These are phyloP conservation scores for Didymella pomorum DNA, from an alignment of 2,329 filamentous ascomycete genomes.

Conservation along the genomic window DNA sequence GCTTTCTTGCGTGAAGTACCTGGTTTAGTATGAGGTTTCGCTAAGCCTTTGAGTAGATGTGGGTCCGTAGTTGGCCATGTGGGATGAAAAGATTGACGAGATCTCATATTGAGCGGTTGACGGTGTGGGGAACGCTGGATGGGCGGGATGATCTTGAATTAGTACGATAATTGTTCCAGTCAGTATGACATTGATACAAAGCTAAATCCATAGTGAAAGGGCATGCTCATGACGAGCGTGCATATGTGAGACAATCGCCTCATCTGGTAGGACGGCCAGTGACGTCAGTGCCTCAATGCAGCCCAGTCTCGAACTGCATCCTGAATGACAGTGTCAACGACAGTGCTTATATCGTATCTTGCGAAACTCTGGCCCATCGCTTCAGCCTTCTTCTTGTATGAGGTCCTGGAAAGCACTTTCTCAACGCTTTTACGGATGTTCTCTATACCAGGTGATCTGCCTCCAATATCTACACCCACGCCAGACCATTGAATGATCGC, in stretches of 20 bases:
- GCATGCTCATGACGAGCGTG: no score
- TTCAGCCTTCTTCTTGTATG: neutral
- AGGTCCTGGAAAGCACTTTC: neutral
- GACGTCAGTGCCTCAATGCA: no score
- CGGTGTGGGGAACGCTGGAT: no score
- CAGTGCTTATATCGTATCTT: neutral
- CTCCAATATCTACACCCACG: neutral
- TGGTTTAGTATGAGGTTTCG: neutral
- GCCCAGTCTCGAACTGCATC: no score
- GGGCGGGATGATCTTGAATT: no score
- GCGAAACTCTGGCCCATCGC: neutral
- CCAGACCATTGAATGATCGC: slow-evolving; percentile 1
- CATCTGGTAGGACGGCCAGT: no score
- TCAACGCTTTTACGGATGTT: neutral
- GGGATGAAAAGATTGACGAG: no score
- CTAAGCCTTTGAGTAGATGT: neutral
- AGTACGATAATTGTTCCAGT: no score
- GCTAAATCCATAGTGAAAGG: no score
- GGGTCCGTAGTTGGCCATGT: neutral
- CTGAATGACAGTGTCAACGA: neutral
- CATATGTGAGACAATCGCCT: no score
- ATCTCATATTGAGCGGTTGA: no score
- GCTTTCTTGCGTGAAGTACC: neutral
- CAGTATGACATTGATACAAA: no score
- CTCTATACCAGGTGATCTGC: neutral